Evolutionary conservation across 805 yeast genomes (phyloP), one percentile per base, ranked within the genome.

Genomic region (Martiniozyma abietophila): DNA sequence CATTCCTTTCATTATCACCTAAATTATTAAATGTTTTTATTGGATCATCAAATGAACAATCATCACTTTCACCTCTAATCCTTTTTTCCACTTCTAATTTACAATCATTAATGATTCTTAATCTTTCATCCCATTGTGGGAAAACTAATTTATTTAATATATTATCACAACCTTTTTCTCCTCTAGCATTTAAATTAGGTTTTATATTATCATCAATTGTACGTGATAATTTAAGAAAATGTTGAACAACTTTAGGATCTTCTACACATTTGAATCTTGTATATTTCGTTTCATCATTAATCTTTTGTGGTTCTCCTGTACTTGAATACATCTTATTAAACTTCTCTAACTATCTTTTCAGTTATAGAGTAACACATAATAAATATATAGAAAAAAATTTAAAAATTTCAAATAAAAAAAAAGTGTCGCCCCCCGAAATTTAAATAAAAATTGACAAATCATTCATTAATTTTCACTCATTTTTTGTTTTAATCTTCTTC

Each of bases 81-180:
- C 53, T 17, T 58, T 52, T n/a, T 45, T 42, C 78, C 78, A 72
- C 26, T 62, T n/a, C n/a, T n/a, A n/a, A n/a, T n/a, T n/a, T n/a
- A 25, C 37, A 34, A 6, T 15, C 19, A 8, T 14, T 25, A 21
- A 34, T 15, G 63, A 6, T 68, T 67, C 38, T 54, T 60, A n/a
- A 72, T 34, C 22, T 65, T 59, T 2, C 51, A 41, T 10, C 49
- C 31, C 2, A 65, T 45, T 27, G 67, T 59, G 6, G 49, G 9
- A 52, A 36, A 12, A 54, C 47, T 9, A 55, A 49, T 3, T 33
- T 20, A 18, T 38, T 23, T 12, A 27, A 21, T 16, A 42, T 22
- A 20, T 53, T 58, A 29, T 50, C 54, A 27, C 53, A 58, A 31
- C 48, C 58, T 10, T 56, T 18, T 7, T 32, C 24, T 5, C 37